Evolutionary conservation across 2,329 filamentous ascomycete genomes (phyloP), one percentile per base, ranked within the genome.

Genomic region (Alternaria infectoria): DNA sequence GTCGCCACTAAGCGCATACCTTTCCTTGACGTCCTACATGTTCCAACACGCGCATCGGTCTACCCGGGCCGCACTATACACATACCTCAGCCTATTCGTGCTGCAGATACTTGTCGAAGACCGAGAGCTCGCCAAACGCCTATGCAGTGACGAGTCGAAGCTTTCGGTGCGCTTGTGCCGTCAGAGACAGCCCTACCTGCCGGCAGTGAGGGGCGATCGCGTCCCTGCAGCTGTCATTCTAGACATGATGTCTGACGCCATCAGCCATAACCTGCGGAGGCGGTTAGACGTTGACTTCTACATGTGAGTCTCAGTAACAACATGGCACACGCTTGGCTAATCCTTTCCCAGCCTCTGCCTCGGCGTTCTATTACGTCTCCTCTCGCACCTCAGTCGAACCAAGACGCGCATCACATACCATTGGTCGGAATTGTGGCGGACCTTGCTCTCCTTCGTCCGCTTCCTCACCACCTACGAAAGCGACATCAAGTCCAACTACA

Each of bases 361-460:
- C 13, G 92, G 92, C 15, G 91, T 97, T 64, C 86, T 97, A 69
- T 85, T 96, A 58, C 90, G 95, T 46, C 85, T 96, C 55, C 86
- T 98, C 40, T 93, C 93, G 7, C 92, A 95, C 76, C 87, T 98
- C 43, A 93, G 92, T 47, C 90, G 91, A 68, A 92, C 91, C 52
- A 90, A 93, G 72, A 93, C 90, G 30, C 91, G 96, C 32, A 85
- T 98, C 17, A 64, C 85, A 15, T 97, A 97, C 78, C 96, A 99
- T 81, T 99, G 96, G 96, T 90, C 93, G 1, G 94, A 98, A 74
- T 87, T 99, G 26, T 99, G 97, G 89, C 90, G 94, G 54, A 92
- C 92, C 2, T 85, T 99, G 4, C 86, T 98, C 11, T 91, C 93
- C 6, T 89, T 99, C 21, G 89, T 97, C 68, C 91, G 93, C 46